Evolutionary conservation across 75 land plant genomes (phyloP), one percentile per base, ranked within the genome.

Genomic region (Chamaecyparis obtusa): DNA sequence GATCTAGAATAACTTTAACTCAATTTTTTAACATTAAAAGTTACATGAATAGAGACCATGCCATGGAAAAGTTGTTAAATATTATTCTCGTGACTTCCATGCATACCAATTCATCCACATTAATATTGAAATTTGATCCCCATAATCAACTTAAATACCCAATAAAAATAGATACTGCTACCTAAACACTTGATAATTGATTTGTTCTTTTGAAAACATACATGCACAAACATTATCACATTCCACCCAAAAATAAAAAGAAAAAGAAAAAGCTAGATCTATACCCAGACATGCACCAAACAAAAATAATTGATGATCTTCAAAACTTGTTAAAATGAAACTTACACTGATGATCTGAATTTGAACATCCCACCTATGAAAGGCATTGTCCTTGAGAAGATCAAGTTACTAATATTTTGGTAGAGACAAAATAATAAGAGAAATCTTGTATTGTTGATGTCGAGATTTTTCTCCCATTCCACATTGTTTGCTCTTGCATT

Each of bases 261-360:
- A 84, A 33, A 8, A 2, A 6, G 54, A 33, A 77, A n/a, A 86
- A 41, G 19, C 32, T 15, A 27, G 33, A 19, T 32, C 5, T 84
- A n/a, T 55, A 54, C 9, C 21, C 21, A 24, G 16, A 27, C 36
- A 17, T 84, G 19, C 41, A 78, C 44, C 8, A 9, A 36, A 80
- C 19, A 37, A 39, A 39, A 37, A 80, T 11, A 36, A 21, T 21
- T 43, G 27, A 43, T 80, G 83, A 37, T 36, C 17, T 33, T 32
- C 11, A 32, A n/a, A 74, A 33, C 15, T 24, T 13, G 36, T 11
- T 33, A 32, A 36, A 37, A 77, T 77, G 4, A 39, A 77, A 84
- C 64, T 64, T 71, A 91, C 92, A 91, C 88, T 90, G 87, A 88
- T 83, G 80, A 91, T 67, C 51, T 86, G 87, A 76, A 91, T 64